These are phyloP conservation scores for Isoetes taiwanensis DNA, from an alignment of 75 land plant genomes.

Conservation along the genomic window DNA sequence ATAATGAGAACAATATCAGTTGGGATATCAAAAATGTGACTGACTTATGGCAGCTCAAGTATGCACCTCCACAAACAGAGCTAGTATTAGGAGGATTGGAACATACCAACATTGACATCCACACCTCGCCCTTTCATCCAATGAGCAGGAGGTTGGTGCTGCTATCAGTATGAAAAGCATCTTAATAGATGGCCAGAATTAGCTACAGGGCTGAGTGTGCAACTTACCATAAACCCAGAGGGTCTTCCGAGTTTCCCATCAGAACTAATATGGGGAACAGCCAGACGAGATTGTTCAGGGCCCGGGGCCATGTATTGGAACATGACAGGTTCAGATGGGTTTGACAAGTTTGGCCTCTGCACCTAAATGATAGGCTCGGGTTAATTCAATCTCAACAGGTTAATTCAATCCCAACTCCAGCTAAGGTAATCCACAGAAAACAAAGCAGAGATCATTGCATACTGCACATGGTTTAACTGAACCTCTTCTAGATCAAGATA, in stretches of 20 bases:
- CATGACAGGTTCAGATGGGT: slow-evolving; percentile 35
- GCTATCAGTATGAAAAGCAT: not conserved
- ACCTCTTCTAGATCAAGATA: not conserved
- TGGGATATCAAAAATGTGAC: not conserved
- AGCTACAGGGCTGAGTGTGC: not conserved
- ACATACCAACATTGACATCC: slow-evolving; percentile 87
- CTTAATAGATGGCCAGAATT: not conserved
- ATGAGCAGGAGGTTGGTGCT: slow-evolving; percentile 59
- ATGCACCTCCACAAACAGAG: not conserved
- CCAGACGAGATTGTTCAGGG: slow-evolving; percentile 28
- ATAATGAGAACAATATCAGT: not conserved
- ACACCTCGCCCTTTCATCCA: slow-evolving; percentile 65
- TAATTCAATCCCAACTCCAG: no score
- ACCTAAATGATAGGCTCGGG: no score
- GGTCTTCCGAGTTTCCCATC: slow-evolving; percentile 60
- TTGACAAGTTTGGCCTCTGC: slow-evolving; percentile 58
- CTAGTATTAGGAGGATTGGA: not conserved
- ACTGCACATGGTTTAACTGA: not conserved
- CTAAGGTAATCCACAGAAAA: slow-evolving; percentile 44
- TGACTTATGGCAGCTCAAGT: not conserved
- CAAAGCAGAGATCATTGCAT: slow-evolving; percentile 17
- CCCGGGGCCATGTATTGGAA: slow-evolving; percentile 60
- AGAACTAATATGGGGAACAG: slow-evolving; percentile 23
- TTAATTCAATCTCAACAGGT: no score
- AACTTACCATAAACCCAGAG: slow-evolving; percentile 56